These are phyloP conservation scores for Penicillium parvum DNA, from an alignment of 495 filamentous ascomycete species.

Conservation along the genomic window DNA sequence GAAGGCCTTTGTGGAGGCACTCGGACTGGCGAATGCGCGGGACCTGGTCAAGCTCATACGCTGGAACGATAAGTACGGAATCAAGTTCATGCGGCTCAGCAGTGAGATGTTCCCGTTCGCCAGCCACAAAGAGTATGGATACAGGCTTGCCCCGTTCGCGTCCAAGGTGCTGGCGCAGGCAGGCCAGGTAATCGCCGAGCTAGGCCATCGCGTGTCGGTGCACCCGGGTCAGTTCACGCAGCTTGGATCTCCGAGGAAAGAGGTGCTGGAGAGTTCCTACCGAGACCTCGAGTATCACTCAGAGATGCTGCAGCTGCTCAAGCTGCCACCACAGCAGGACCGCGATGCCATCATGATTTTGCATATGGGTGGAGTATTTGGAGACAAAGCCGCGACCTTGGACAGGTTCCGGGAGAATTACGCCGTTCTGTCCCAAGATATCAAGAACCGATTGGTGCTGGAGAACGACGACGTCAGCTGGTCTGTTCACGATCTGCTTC, in stretches of 20 bases:
- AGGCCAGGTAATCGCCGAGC: constrained; percentile 70
- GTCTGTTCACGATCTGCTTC: constrained; percentile 86
- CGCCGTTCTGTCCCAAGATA: constrained; percentile 51
- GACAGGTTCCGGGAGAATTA: constrained; percentile 82
- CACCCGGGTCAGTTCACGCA: constrained; percentile 96
- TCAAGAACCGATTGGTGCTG: constrained; percentile 80
- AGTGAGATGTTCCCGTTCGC: constrained; percentile 98
- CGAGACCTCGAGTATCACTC: constrained; percentile 88
- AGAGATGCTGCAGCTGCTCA: constrained; percentile 76
- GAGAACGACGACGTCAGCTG: constrained; percentile 94
- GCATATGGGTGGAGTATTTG: constrained; percentile 90
- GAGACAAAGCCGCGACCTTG: constrained; percentile 79
- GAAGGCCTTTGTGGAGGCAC: constrained; percentile 64
- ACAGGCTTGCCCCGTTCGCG: constrained; percentile 83
- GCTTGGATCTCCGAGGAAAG: constrained; percentile 69
- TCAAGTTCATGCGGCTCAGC: constrained; percentile 87
- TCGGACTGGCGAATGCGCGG: constrained; percentile 77
- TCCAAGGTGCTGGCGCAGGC: constrained; percentile 69
- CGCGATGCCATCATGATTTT: constrained; percentile 92
- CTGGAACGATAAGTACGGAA: constrained; percentile 92
- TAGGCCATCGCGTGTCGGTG: constrained; percentile 82
- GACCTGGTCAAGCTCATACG: constrained; percentile 81
- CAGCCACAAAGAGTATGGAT: constrained; percentile 81
- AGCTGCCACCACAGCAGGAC: constrained; percentile 72
- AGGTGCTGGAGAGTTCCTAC: constrained; percentile 70